These are phyloP conservation scores for Teunomyces stri DNA, from an alignment of 805 yeast species.

Conservation along the genomic window DNA sequence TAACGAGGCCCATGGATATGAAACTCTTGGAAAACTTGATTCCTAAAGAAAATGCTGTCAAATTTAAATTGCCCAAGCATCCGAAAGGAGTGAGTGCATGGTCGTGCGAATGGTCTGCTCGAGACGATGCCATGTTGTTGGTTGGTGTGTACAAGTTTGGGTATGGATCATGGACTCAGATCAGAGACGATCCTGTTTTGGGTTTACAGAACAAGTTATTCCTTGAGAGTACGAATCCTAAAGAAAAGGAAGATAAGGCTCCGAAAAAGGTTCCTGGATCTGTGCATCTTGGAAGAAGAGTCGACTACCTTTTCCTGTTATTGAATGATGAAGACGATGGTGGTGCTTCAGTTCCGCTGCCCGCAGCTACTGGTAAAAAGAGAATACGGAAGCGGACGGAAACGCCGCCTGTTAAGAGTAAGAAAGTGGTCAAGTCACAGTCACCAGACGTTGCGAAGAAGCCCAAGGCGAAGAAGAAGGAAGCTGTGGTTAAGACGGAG, in stretches of 20 bases:
- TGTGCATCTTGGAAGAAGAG: conserved; percentile 87
- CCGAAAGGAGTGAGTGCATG: conserved; percentile 88
- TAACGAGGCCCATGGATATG: conserved; percentile 85
- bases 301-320: conserved; percentile 77
- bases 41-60: conserved; percentile 54
- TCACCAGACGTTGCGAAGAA: conserved; percentile 17
- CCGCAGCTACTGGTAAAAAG: conserved; percentile 7
- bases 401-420: conserved; percentile 11
- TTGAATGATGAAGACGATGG: conserved; percentile 56
- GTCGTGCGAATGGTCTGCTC: conserved; percentile 81
- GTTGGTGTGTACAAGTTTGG: conserved; percentile 92
- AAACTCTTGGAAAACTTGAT: conserved; percentile 53
- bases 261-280: conserved; percentile 82
- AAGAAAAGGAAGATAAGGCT: conserved; percentile 24
- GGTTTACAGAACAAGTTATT: conserved; percentile 83
- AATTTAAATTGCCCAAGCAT: conserved; percentile 56
- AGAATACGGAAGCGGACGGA: conserved; percentile 9
- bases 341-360: not conserved
- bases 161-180: conserved; percentile 91
- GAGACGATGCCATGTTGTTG: conserved; percentile 82
- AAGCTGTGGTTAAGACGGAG: not conserved
- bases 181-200: conserved; percentile 91
- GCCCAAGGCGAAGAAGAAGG: conserved; percentile 14
- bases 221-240: conserved; percentile 40
- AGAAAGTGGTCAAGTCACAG: conserved; percentile 10